These are phyloP conservation scores for Dalbergia cochinchinensis DNA, from an alignment of 306 rosid species.

Conservation along the genomic window DNA sequence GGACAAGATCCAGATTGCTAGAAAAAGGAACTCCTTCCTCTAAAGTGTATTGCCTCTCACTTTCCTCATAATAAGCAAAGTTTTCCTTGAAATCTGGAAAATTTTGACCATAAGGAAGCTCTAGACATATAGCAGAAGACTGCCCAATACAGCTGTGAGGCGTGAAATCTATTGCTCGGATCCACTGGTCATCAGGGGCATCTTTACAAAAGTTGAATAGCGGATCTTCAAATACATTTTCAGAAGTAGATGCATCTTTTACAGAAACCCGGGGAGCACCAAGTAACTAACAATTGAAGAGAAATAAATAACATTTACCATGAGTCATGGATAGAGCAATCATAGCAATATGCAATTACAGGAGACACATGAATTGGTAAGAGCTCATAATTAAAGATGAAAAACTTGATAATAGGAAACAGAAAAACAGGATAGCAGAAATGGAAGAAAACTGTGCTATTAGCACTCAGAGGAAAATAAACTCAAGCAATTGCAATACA, in stretches of 20 bases:
- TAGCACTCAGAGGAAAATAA: too few species aligned
- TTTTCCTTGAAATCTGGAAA: constrained; percentile 70
- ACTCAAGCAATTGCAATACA: too few species aligned
- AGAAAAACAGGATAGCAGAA: too few species aligned
- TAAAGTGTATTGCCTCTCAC: constrained; percentile 45
- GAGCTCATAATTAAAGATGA: constrained; percentile 3
- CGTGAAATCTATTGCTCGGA: constrained; percentile 80
- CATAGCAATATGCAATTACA: constrained; percentile 2
- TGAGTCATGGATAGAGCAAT: constrained; percentile 7
- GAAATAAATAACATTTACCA: constrained; percentile 16
- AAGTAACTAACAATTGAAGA: constrained; percentile 54
- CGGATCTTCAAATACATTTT: constrained; percentile 49
- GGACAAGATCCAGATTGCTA: constrained; percentile 57
- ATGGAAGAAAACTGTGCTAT: too few species aligned
- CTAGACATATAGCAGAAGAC: constrained; percentile 73
- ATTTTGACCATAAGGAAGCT: constrained; percentile 58
- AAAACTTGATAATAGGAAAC: too few species aligned
- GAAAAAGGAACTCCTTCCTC: constrained; percentile 60
- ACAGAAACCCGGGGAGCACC: constrained; percentile 82
- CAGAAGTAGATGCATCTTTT: constrained; percentile 42
- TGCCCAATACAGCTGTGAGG: constrained; percentile 64
- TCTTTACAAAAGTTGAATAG: constrained; percentile 49
- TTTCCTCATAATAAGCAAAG: constrained; percentile 67
- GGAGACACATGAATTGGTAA: not conserved
- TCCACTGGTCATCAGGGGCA: constrained; percentile 69